Percentiles rank a stretch among this genome's conserved stretches.
Conservation (phyloP, 2,329 filamentous ascomycete species). For the Furcasterigmium sp. region DNA sequence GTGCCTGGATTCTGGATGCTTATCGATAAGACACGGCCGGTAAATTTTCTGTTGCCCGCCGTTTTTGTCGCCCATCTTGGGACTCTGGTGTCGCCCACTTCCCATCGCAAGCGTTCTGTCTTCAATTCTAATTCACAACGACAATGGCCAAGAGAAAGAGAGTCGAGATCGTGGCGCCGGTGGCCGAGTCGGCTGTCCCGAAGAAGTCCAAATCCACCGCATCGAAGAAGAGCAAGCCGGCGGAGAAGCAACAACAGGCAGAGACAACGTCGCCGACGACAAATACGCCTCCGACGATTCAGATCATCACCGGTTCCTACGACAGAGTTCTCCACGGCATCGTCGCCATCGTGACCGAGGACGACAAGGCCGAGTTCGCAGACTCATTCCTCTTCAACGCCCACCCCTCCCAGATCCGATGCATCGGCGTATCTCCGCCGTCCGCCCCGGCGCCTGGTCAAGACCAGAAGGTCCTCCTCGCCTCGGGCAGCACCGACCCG, state of each 20-base stretch:
- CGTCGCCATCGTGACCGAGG: constrained; percentile 61
- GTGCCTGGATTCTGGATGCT: too few species aligned
- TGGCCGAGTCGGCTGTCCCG: constrained; percentile 13
- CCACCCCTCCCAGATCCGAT: constrained; percentile 84
- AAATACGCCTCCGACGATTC: constrained; percentile 54
- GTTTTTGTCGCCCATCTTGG: constrained; percentile 5
- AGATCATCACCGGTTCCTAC: constrained; percentile 90
- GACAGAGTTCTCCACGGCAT: constrained; percentile 89
- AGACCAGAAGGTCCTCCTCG: constrained; percentile 79
- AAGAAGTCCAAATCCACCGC: constrained; percentile 28
- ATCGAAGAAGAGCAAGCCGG: background rate
- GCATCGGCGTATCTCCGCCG: constrained; percentile 76
- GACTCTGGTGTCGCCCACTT: constrained; percentile 2
- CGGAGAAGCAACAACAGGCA: constrained; percentile 5
- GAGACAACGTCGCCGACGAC: constrained; percentile 14
- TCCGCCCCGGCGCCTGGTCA: constrained; percentile 57
- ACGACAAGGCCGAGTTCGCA: constrained; percentile 57
- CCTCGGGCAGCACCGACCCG: constrained; percentile 89
- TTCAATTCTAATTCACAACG: constrained; percentile 4
- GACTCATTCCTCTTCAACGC: constrained; percentile 96
- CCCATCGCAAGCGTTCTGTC: constrained; percentile 3
- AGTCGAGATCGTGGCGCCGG: constrained; percentile 21
- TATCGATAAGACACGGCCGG: constrained; percentile 15
- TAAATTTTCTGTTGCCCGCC: constrained; percentile 1
- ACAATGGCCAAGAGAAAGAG: constrained; percentile 47